phyloP scores from a whole-genome alignment of 2,329 filamentous ascomycete species.

The Whalleya microplaca region DNA sequence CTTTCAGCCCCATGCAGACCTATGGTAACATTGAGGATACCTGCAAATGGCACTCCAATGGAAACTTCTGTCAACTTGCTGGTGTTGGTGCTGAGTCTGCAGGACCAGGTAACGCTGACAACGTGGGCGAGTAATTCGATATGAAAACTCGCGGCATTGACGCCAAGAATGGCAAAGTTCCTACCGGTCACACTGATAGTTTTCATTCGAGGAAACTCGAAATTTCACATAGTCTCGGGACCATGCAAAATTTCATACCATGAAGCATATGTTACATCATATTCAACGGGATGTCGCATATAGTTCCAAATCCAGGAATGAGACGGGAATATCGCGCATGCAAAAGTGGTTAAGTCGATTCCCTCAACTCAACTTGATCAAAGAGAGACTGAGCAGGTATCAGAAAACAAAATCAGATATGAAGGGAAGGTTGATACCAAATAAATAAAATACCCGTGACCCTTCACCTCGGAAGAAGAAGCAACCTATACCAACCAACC shows the following conservation, averaged over 20 bases:
- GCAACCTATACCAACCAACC: not conserved
- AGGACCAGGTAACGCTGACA: not conserved
- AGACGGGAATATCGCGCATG: not conserved
- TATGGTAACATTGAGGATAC: not conserved
- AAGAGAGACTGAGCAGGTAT: not conserved
- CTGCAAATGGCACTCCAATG: not conserved
- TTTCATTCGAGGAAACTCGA: not conserved
- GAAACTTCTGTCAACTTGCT: not conserved
- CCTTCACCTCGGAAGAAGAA: not conserved
- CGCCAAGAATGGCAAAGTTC: not conserved
- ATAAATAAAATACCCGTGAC: constrained; percentile 1
- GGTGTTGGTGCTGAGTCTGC: not conserved
- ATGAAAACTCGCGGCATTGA: constrained; percentile 2
- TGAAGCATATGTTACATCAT: constrained; percentile 1
- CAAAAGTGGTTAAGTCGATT: constrained; percentile 1
- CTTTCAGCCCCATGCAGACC: too few species aligned
- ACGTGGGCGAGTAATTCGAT: not conserved
- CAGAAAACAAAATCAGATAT: not conserved
- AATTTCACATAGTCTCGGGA: constrained; percentile 2
- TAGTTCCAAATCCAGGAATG: not conserved
- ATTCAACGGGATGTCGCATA: not conserved
- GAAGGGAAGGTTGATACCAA: not conserved
- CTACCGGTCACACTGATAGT: constrained; percentile 1
- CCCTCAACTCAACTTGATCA: not conserved
- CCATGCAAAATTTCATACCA: not conserved